Base-by-base conservation (phyloP, 179 eudicot genomes). In the Silene coronaria region DNA sequence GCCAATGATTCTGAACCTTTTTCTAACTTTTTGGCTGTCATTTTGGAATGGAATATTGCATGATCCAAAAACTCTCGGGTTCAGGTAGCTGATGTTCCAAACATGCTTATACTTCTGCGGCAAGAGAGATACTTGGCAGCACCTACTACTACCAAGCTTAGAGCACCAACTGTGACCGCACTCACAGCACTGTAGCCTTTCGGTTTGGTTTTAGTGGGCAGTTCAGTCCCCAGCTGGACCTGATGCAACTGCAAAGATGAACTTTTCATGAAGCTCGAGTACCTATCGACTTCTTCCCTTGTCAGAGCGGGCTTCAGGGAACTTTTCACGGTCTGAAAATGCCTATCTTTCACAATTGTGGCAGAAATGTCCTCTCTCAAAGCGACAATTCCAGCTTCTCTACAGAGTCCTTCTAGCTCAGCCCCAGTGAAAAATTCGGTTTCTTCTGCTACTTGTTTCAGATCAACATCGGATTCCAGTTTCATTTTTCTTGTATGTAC, bases 361-460 rank as follows among this genome's bases (percentile, higher is more conserved):
- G 97, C 96, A 23, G 89, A 85, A 76, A 88, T 90, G 85, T 92
- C 90, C 77, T 95, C 99, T 70, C 97, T 84, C n/a, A 92, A 83
- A 70, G 99, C 96, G n/a, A 89, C 90, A 19, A 89, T 88, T 70
- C 91, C 97, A 58, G 97, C 97, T 88, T 92, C 97, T 72, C 84
- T 82, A 78, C 99, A 95, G 32, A 95, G 85, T 16, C 93, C 96
- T 77, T 89, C 93, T 62, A 95, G 84, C 80, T 95, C 99, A 0
- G 99, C 99, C 60, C 99, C 99, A 0, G 97, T 92, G 85, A 91
- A 92, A 51, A 85, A 87, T 70, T 95, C 95, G 2, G 99, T 92
- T 55, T 86, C 91, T 70, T 87, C 83, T 57, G 99, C 99, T 83
- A 92, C 85, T 80, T 69, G 81, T 82, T 78, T 81, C 38, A 95